Evolutionary conservation across 495 filamentous ascomycete species (phyloP).

Genomic region (Podospora pseudoanserina): DNA sequence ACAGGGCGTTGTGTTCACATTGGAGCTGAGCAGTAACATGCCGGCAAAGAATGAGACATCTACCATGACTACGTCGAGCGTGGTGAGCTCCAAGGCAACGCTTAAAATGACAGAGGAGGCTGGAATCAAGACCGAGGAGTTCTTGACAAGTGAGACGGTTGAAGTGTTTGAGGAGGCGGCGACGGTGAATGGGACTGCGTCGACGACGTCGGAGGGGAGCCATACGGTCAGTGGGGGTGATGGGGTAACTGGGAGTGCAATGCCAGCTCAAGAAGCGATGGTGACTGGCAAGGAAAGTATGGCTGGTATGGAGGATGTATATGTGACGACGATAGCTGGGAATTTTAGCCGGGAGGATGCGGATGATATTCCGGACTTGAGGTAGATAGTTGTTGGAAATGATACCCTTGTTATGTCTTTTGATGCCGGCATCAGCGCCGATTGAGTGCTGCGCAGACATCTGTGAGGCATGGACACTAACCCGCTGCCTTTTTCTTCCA

Average conservation of each 20-base stretch:
- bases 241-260: neutral
- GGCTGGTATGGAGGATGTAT: neutral
- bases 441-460: too few species aligned
- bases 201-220: neutral
- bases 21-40: slow-evolving; percentile 12
- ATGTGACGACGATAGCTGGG: neutral
- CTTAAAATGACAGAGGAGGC: neutral
- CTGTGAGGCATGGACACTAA: too few species aligned
- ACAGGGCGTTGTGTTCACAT: slow-evolving; percentile 8
- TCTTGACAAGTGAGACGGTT: slow-evolving; percentile 12
- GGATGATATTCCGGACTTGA: neutral
- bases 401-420: neutral
- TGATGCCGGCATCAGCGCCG: too few species aligned
- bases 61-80: neutral
- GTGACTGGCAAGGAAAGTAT: neutral
- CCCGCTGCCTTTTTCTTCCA: too few species aligned
- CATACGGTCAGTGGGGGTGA: neutral
- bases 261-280: neutral
- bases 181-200: neutral
- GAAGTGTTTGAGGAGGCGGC: slow-evolving; percentile 2
- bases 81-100: slow-evolving; percentile 6
- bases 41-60: slow-evolving; percentile 13
- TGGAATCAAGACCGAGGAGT: neutral
- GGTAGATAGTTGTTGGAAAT: neutral
- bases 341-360: neutral